Conservation (phyloP, 768 basidiomycete genomes). For the Trametes gibbosa region DNA sequence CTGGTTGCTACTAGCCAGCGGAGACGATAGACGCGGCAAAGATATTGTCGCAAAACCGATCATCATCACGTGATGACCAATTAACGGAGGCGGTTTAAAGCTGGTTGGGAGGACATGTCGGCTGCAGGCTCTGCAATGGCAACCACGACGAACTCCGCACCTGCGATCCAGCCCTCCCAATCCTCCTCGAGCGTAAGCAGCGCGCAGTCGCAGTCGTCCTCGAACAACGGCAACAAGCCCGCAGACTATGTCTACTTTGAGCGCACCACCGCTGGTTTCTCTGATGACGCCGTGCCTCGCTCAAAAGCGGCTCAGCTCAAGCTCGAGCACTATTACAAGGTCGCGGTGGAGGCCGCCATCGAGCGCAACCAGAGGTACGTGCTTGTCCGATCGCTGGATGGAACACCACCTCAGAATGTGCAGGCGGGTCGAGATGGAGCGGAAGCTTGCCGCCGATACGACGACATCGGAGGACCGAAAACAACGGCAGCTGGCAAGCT, state of each 20-base stretch:
- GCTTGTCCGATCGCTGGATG: not conserved
- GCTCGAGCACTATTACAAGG: slow-evolving; percentile 95
- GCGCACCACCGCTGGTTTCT: slow-evolving; percentile 71
- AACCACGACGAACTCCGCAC: slow-evolving; percentile 16
- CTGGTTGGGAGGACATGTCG: slow-evolving; percentile 10
- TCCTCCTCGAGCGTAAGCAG: slow-evolving; percentile 25
- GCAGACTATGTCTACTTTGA: slow-evolving; percentile 94
- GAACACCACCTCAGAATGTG: not conserved
- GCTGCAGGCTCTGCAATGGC: slow-evolving; percentile 22
- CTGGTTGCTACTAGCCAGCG: not conserved
- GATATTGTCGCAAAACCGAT: slow-evolving; percentile 10
- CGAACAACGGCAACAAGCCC: slow-evolving; percentile 34
- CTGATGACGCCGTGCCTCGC: slow-evolving; percentile 75
- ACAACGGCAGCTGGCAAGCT: slow-evolving; percentile 74
- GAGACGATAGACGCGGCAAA: slow-evolving; percentile 8
- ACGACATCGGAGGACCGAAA: slow-evolving; percentile 82
- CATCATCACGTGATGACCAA: slow-evolving; percentile 13
- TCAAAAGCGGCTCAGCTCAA: slow-evolving; percentile 93
- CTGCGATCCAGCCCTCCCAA: slow-evolving; percentile 26
- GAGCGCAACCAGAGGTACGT: slow-evolving; percentile 86
- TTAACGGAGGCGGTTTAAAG: slow-evolving; percentile 17
- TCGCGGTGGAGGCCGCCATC: slow-evolving; percentile 93
- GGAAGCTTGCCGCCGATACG: slow-evolving; percentile 66
- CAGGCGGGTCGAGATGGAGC: slow-evolving; percentile 87
- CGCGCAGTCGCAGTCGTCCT: slow-evolving; percentile 19